A percentile compares a stretch with the other conserved stretches of the same genome.
phyloP scores from a whole-genome alignment of 805 yeast species.

The Nakazawaea wyomingensis region DNA sequence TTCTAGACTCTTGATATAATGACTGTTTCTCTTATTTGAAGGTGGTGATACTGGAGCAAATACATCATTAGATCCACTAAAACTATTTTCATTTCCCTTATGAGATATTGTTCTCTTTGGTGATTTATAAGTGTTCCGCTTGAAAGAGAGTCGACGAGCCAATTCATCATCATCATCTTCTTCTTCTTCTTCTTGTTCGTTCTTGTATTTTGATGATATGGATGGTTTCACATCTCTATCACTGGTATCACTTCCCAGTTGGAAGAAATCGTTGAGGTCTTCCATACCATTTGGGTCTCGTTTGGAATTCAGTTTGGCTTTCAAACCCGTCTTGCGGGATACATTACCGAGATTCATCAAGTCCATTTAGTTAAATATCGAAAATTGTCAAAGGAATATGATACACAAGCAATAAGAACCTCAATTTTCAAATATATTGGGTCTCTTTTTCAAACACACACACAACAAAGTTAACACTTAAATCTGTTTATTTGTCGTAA shows the following conservation, averaged over 20 bases:
- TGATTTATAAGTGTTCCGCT: constrained; percentile 1
- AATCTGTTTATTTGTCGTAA: no score
- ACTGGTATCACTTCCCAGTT: constrained; percentile 16
- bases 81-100: not conserved
- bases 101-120: not conserved
- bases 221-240: constrained; percentile 15
- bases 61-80: constrained; percentile 6
- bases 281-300: constrained; percentile 63
- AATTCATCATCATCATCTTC: constrained; percentile 25
- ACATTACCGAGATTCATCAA: constrained; percentile 47
- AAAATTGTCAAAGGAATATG: no score
- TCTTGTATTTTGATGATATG: no score
- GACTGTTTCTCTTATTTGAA: constrained; percentile 1
- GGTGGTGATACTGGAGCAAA: constrained; percentile 11
- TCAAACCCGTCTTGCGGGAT: constrained; percentile 64
- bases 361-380: constrained; percentile 33
- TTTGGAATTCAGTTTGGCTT: constrained; percentile 38
- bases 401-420: no score
- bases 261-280: constrained; percentile 62
- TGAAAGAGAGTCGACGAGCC: constrained; percentile 12
- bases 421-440: no score
- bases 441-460: no score
- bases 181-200: no score
- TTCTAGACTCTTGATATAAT: constrained; percentile 12
- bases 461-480: no score